phyloP scores from a whole-genome alignment of 1,284 basidiomycete species.

The Austroboletus niveus region DNA sequence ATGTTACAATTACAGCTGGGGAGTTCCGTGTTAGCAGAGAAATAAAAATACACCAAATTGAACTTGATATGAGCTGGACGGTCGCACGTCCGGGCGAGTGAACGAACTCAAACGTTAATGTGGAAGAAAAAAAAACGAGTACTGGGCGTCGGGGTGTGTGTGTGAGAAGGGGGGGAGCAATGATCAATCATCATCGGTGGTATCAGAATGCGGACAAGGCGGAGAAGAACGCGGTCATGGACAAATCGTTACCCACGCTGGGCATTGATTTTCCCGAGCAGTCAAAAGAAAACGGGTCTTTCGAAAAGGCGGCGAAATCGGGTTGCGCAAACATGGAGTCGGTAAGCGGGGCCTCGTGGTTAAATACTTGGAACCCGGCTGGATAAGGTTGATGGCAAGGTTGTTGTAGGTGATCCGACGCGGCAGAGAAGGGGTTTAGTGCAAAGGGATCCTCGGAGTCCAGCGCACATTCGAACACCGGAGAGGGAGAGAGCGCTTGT shows the following conservation, averaged over 20 bases:
- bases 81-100: slow-evolving; percentile 6
- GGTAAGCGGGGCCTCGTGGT: slow-evolving; percentile 12
- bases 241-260: slow-evolving; percentile 25
- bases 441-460: slow-evolving; percentile 31
- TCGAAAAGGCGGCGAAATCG: slow-evolving; percentile 24
- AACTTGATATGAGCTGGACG: slow-evolving; percentile 5
- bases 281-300: slow-evolving; percentile 23
- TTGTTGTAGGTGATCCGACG: slow-evolving; percentile 22
- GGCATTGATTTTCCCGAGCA: slow-evolving; percentile 23
- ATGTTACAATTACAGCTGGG: slow-evolving; percentile 34
- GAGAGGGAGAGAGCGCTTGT: slow-evolving; percentile 24
- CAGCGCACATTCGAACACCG: slow-evolving; percentile 21
- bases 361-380: slow-evolving; percentile 20
- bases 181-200: not conserved
- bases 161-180: not conserved
- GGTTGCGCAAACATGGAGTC: slow-evolving; percentile 15
- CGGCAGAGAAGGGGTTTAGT: slow-evolving; percentile 51
- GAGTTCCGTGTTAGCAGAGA: slow-evolving; percentile 12
- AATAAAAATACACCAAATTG: slow-evolving; percentile 31
- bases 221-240: slow-evolving; percentile 35
- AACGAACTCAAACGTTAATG: slow-evolving; percentile 7
- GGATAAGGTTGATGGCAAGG: slow-evolving; percentile 21
- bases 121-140: slow-evolving; percentile 1
- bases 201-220: slow-evolving; percentile 31
- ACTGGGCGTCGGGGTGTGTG: slow-evolving; percentile 1